Conservation (phyloP, 2,329 filamentous ascomycete species). For the Penicillium capsulatum region DNA sequence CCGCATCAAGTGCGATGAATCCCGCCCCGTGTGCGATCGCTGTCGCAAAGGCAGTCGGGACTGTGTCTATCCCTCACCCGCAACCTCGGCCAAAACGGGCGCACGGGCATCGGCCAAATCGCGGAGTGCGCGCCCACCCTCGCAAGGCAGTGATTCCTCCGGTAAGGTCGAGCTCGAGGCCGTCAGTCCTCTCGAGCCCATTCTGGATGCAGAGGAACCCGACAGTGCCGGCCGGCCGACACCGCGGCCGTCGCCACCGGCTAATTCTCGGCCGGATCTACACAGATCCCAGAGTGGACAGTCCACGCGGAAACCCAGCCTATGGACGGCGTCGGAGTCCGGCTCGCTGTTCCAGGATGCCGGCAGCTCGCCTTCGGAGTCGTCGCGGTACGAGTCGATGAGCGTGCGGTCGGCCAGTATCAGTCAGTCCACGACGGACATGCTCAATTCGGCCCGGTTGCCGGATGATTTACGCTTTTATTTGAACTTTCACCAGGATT, state of each 20-base stretch:
- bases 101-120: conserved; percentile 43
- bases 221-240: conserved; percentile 20
- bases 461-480: conserved; percentile 71
- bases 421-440: conserved; percentile 24
- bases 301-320: conserved; percentile 26
- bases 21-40: conserved; percentile 78
- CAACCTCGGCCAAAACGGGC: conserved; percentile 41
- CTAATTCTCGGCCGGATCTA: conserved; percentile 19
- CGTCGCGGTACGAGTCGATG: conserved; percentile 34
- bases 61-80: conserved; percentile 75
- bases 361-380: conserved; percentile 52
- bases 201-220: conserved; percentile 44
- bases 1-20: conserved; percentile 93
- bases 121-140: conserved; percentile 36
- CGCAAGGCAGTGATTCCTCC: conserved; percentile 49
- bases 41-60: conserved; percentile 89
- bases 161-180: conserved; percentile 46
- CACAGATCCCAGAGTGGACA: conserved; percentile 30
- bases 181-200: conserved; percentile 37
- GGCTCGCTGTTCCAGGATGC: conserved; percentile 43
- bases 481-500: conserved; percentile 70
- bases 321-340: conserved; percentile 29
- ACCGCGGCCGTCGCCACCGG: conserved; percentile 22
- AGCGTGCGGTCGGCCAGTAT: conserved; percentile 34
- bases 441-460: conserved; percentile 27